Conservation (phyloP, 108 stramenopile species). For the Skeletonema costatum region DNA sequence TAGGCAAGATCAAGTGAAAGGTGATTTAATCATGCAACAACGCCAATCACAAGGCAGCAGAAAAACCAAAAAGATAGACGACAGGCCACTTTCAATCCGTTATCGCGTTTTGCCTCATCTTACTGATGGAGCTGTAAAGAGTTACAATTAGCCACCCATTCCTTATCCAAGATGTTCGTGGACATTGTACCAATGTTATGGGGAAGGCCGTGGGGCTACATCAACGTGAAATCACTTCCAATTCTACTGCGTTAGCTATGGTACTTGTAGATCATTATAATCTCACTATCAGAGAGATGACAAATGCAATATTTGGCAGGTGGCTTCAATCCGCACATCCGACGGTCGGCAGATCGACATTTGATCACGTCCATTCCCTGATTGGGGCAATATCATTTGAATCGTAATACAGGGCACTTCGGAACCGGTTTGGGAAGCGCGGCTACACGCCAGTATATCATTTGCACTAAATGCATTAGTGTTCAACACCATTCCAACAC, state of each 20-base stretch:
- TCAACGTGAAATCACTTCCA: conserved; percentile 29
- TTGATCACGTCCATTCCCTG: conserved; percentile 91
- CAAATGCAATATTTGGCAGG: conserved; percentile 95
- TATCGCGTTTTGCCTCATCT: conserved; percentile 77
- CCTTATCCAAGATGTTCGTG: conserved; percentile 93
- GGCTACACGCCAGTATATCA: conserved; percentile 91
- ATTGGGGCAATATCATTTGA: conserved; percentile 91
- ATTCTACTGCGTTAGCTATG: conserved; percentile 86
- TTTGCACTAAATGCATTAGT: conserved; percentile 92
- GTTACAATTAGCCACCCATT: conserved; percentile 95
- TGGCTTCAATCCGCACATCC: conserved; percentile 95
- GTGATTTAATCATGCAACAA: not conserved
- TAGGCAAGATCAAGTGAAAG: not conserved
- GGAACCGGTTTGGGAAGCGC: conserved; percentile 87
- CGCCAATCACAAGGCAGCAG: not conserved
- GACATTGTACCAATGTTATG: conserved; percentile 61
- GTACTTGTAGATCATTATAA: conserved; percentile 86
- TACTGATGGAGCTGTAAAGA: conserved; percentile 89
- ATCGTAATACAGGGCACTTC: conserved; percentile 89
- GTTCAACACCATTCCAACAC: conserved; percentile 94
- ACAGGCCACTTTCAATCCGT: conserved; percentile 38
- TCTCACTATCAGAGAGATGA: conserved; percentile 83
- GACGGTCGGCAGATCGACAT: conserved; percentile 84
- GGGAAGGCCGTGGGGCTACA: not conserved
- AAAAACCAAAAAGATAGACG: not conserved